Evolutionary conservation across 768 basidiomycete genomes (phyloP), one percentile per base, ranked within the genome.

Genomic region (Boletus sp.): DNA sequence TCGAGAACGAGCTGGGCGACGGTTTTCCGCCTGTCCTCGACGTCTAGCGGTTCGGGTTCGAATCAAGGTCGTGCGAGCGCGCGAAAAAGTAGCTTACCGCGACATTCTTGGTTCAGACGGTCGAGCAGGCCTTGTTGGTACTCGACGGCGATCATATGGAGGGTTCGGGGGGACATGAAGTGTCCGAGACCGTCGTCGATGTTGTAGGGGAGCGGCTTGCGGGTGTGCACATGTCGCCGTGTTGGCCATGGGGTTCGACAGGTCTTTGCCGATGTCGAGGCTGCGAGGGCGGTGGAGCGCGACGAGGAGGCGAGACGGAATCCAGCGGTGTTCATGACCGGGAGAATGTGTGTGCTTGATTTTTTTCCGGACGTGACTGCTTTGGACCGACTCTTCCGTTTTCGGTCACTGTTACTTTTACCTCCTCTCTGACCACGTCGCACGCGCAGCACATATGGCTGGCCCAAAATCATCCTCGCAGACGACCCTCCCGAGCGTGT

Each of bases 81-180:
- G 33, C 5, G 47, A 30, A 7, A 41, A 12, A 0, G 4, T 4
- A 40, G 69, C 81, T 57, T 66, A 94, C 94, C 85, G 70, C 79
- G 77, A 35, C 91, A 79, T 68, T 88, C 82, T 10, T 88, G 83
- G 62, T 90, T 92, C 47, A 97, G 71, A 49, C 90, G 80, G 53
- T 86, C 79, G 55, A 96, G 73, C 33, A 95, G 77, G 9, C 94
- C 94, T 58, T 90, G 80, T 69, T 95, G 94, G 73, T 90, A 97
- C 65, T 95, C 93, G 48, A 85, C 78, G 4, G 87, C 87, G 48
- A 94, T 76, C 56, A 82, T 80, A 59, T 81, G 82, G 56, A 94
- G 79, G 1, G 88, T 88, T n/a, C 69, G 64, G 20, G 90, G 85
- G 1, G 89, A 84, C 65, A 94, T 76, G 70, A 96, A 96, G 20